Percentiles rank a stretch among this genome's conserved stretches.
Conservation (phyloP, 345 rosid species). For the Limnanthes douglasii region DNA sequence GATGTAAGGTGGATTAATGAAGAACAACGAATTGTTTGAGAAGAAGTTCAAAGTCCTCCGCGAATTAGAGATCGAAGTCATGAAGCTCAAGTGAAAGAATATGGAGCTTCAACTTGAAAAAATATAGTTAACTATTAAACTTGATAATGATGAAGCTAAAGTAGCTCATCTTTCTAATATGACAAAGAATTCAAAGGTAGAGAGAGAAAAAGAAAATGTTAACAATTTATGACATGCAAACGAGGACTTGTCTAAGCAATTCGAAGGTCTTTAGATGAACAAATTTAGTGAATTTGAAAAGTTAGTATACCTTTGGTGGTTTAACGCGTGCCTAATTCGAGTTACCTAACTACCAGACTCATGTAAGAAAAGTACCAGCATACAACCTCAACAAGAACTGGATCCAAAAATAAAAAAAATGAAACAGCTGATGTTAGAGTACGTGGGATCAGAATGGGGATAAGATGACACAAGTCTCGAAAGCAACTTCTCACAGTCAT, state of each 20-base stretch:
- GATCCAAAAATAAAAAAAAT: constrained; percentile 78
- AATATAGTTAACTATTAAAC: constrained; percentile 65
- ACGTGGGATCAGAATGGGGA: constrained; percentile 89
- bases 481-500: constrained; percentile 77
- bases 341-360: constrained; percentile 78
- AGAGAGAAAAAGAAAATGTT: constrained; percentile 64
- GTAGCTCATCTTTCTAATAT: constrained; percentile 55
- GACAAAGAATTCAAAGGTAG: constrained; percentile 88
- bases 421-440: constrained; percentile 72
- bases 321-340: constrained; percentile 91
- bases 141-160: constrained; percentile 74
- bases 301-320: constrained; percentile 96
- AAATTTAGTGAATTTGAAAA: constrained; percentile 98
- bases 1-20: constrained; percentile 70
- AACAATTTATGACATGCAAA: constrained; percentile 59
- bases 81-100: constrained; percentile 85
- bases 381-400: constrained; percentile 80
- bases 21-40: constrained; percentile 52
- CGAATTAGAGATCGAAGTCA: constrained; percentile 69
- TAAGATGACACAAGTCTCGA: constrained; percentile 87
- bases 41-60: constrained; percentile 53
- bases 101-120: constrained; percentile 92
- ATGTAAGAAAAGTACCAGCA: constrained; percentile 71
- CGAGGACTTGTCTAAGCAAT: constrained; percentile 87
- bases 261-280: constrained; percentile 96